These are phyloP conservation scores for Ceratopteris richardii DNA, from an alignment of 75 land plant species.

Conservation along the genomic window DNA sequence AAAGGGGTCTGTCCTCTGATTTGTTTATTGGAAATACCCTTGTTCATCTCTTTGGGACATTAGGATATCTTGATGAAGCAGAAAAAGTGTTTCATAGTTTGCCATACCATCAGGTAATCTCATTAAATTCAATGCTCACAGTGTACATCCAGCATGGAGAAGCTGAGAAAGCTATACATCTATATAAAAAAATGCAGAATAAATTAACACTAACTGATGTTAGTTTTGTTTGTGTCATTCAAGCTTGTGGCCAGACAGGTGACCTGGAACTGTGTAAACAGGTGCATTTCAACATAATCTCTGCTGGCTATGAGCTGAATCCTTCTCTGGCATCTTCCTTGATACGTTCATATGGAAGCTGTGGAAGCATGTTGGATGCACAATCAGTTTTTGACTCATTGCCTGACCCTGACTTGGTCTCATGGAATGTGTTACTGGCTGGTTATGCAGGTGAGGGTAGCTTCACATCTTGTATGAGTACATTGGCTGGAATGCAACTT, in stretches of 20 bases:
- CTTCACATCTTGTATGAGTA: conserved; percentile 22
- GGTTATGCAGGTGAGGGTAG: conserved; percentile 6
- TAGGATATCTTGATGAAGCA: conserved; percentile 19
- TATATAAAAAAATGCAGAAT: conserved; percentile 19
- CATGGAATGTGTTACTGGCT: conserved; percentile 10
- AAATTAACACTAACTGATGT: conserved; percentile 23
- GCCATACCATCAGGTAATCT: conserved; percentile 19
- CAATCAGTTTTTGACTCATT: conserved; percentile 7
- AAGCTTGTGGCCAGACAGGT: conserved; percentile 19
- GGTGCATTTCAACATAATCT: conserved; percentile 6
- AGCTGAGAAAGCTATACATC: conserved; percentile 21
- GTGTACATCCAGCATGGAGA: conserved; percentile 22
- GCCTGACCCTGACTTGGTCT: conserved; percentile 2
- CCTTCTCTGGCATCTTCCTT: not conserved
- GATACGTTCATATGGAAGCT: not conserved
- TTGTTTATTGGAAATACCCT: no score
- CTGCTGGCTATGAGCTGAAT: not conserved
- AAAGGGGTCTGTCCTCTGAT: conserved; percentile 13
- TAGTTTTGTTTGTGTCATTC: conserved; percentile 14
- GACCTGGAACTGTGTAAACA: conserved; percentile 19
- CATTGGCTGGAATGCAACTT: conserved; percentile 32
- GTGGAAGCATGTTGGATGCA: conserved; percentile 45
- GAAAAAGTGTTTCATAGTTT: conserved; percentile 18
- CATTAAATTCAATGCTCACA: conserved; percentile 35
- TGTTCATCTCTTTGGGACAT: no score